These are phyloP conservation scores for Paraphoma sp. DNA, from an alignment of 2,329 filamentous ascomycete species.

Conservation along the genomic window DNA sequence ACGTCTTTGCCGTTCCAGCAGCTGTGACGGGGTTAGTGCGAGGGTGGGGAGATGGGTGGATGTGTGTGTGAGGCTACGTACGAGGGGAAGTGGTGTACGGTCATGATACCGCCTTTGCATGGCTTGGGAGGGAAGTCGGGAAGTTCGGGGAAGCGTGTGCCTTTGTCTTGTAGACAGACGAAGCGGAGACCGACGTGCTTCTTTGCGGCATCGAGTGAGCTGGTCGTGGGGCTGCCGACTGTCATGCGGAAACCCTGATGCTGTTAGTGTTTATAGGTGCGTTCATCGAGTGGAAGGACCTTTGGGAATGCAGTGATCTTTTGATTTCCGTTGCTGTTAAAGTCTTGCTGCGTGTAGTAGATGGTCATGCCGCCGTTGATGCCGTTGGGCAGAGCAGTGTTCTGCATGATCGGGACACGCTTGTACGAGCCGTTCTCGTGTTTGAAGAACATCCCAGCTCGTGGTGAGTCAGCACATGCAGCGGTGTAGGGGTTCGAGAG, in stretches of 20 bases:
- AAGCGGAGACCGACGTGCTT: slow-evolving; percentile 31
- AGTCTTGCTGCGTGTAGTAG: slow-evolving; percentile 43
- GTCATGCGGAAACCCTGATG: slow-evolving; percentile 41
- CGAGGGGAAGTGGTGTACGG: slow-evolving; percentile 21
- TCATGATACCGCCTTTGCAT: slow-evolving; percentile 37
- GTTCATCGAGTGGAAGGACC: slow-evolving; percentile 6
- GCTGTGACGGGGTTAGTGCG: slow-evolving; percentile 9
- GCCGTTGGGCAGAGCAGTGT: slow-evolving; percentile 27
- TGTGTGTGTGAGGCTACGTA: too few relatives aligned
- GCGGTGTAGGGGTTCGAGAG: too few relatives aligned
- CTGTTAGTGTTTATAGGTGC: background rate
- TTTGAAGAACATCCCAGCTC: slow-evolving; percentile 35
- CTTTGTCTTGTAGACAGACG: slow-evolving; percentile 32
- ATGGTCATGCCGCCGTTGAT: slow-evolving; percentile 42
- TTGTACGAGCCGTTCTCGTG: slow-evolving; percentile 38
- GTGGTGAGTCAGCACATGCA: too few relatives aligned
- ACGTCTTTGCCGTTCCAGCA: slow-evolving; percentile 71
- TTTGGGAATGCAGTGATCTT: slow-evolving; percentile 35
- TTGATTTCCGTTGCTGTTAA: slow-evolving; percentile 44
- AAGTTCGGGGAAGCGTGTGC: slow-evolving; percentile 36
- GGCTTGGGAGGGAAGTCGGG: slow-evolving; percentile 35
- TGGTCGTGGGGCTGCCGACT: slow-evolving; percentile 40
- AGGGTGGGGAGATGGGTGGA: too few relatives aligned
- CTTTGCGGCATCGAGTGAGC: slow-evolving; percentile 22
- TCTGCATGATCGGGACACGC: slow-evolving; percentile 36